Conservation (phyloP, 2,329 filamentous ascomycete species). For the Neophaeococcomyces aloes region DNA sequence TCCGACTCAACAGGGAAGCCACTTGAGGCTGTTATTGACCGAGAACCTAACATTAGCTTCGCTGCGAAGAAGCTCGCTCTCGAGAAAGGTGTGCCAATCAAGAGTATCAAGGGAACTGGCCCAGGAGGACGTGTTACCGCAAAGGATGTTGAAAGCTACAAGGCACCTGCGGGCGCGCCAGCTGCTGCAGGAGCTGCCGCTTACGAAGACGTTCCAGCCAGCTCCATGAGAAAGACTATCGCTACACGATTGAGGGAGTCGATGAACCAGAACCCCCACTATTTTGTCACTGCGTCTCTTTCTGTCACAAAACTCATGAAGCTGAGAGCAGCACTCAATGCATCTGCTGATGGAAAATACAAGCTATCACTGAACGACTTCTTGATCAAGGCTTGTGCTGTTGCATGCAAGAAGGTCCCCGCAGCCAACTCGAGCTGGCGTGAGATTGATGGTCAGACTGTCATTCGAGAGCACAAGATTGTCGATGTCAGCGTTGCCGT, state of each 20-base stretch:
- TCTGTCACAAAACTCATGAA: constrained; percentile 92
- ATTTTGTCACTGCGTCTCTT: constrained; percentile 84
- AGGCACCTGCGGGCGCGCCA: constrained; percentile 42
- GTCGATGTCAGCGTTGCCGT: constrained; percentile 95
- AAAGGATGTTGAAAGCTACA: constrained; percentile 82
- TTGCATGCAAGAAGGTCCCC: constrained; percentile 86
- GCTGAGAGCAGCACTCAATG: constrained; percentile 88
- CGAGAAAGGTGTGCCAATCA: constrained; percentile 70
- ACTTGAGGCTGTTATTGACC: constrained; percentile 74
- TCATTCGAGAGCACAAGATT: constrained; percentile 85
- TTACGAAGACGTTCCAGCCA: constrained; percentile 76
- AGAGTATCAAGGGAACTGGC: constrained; percentile 75
- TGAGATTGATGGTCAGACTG: constrained; percentile 60
- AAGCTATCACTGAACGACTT: constrained; percentile 99
- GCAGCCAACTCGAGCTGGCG: constrained; percentile 91
- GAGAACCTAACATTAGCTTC: constrained; percentile 61
- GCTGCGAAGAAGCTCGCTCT: constrained; percentile 72
- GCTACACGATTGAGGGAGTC: constrained; percentile 83
- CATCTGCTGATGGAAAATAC: constrained; percentile 80
- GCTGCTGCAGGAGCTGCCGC: constrained; percentile 41
- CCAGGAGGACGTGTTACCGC: constrained; percentile 79
- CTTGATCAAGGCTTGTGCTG: constrained; percentile 87
- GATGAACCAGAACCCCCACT: constrained; percentile 89
- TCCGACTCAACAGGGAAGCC: constrained; percentile 57
- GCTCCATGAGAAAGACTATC: constrained; percentile 96